Base-by-base conservation (phyloP, 805 yeast genomes). In the Lachancea lanzarotensis region DNA sequence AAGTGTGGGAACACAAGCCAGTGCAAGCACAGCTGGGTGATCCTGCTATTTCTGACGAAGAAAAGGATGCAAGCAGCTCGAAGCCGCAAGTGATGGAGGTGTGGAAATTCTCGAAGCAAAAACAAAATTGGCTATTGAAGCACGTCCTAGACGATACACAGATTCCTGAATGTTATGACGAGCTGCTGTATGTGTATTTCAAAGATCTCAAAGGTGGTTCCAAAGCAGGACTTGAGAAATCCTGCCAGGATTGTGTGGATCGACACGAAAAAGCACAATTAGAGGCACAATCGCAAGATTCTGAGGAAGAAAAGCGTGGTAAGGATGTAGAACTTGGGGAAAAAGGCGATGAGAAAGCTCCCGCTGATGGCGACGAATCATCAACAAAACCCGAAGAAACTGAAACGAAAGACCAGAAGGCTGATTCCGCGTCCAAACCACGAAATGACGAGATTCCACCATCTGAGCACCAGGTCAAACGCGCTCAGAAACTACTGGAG, bases 91-190 rank as follows among this genome's bases (percentile, higher is more conserved):
- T 59, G 18, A 45, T 56, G n/a, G 60, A 55, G 15, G 53, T 62
- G 17, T 65, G 69, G 69, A 65, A 65, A 40, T 65, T 63, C 39
- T 60, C 66, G 29, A 65, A 65, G 40, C 66, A 61, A 33, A 65
- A 65, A 32, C 69, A 65, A 38, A 62, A 59, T 35, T 65, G 69
- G 69, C 45, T 65, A 25, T 45, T 63, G 22, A 65, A 63, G 35
- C 62, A 65, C 46, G 51, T 61, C 43, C 55, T 61, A 20, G 52
- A 51, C 25, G 33, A 47, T 2, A 58, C 54, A 6, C 60, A 54
- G 31, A 51, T 65, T 10, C 67, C 67, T 20, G 32, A 40, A 5
- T 56, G 50, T 30, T 63, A 57, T 37, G 53, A 65, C 44, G 51
- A 46, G 11, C 45, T 65, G 30, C 35, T 65, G 17, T 48, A 57